A percentile compares a stretch with the other conserved stretches of the same genome.
Conservation (phyloP, 164 flowering plant species). For the Platanus orientalis region DNA sequence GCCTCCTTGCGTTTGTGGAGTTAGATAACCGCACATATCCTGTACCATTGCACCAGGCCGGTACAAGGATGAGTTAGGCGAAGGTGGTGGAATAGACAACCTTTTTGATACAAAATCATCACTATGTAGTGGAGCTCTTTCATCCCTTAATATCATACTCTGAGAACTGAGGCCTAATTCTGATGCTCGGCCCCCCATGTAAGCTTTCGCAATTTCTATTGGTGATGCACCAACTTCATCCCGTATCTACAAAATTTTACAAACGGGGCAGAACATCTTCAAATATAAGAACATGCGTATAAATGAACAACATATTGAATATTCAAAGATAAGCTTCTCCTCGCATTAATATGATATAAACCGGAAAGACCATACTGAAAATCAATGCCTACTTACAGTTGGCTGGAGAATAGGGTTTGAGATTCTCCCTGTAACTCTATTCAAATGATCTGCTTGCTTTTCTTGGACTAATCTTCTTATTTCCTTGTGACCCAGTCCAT, state of each 20-base stretch:
- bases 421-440: conserved; percentile 21
- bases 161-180: conserved; percentile 33
- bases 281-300: neutral
- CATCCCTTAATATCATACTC: conserved; percentile 29
- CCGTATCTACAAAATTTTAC: conserved; percentile 30
- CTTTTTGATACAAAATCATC: conserved; percentile 32
- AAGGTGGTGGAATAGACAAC: conserved; percentile 35
- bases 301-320: neutral
- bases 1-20: conserved; percentile 62
- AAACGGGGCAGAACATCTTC: neutral
- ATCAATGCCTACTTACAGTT: conserved; percentile 32
- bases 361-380: neutral
- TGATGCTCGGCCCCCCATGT: conserved; percentile 54
- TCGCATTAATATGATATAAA: neutral
- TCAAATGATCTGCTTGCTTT: conserved; percentile 21
- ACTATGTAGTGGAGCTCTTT: conserved; percentile 18
- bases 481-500: conserved; percentile 15
- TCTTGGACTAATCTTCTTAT: conserved; percentile 16
- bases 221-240: conserved; percentile 76
- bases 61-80: conserved; percentile 50
- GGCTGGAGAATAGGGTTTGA: conserved; percentile 28
- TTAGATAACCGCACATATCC: conserved; percentile 43
- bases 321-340: neutral
- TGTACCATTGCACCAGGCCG: conserved; percentile 84
- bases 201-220: conserved; percentile 85